Conservation (phyloP, 352 stramenopile genomes). For the Thraustotheca clavata region DNA sequence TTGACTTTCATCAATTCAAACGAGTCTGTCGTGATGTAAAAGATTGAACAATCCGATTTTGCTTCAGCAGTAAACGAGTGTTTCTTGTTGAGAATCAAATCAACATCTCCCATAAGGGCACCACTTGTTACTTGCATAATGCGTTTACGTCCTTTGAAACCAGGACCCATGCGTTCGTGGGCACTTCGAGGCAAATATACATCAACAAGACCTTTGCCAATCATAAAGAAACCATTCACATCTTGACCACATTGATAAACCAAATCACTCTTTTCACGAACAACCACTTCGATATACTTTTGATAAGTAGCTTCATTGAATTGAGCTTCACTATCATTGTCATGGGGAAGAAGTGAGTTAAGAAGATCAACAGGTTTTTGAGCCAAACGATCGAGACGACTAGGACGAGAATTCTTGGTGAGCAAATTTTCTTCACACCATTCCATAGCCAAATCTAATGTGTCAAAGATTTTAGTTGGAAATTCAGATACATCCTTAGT, state of each 20-base stretch:
- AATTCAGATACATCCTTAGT: slow-evolving; percentile 28
- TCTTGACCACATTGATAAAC: slow-evolving; percentile 55
- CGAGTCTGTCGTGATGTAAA: slow-evolving; percentile 69
- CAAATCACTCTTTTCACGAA: slow-evolving; percentile 52
- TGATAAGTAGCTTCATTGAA: slow-evolving; percentile 58
- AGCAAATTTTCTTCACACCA: slow-evolving; percentile 83
- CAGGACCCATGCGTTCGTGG: slow-evolving; percentile 66
- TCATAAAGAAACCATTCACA: slow-evolving; percentile 69
- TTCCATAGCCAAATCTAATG: slow-evolving; percentile 71
- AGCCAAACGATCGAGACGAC: slow-evolving; percentile 22
- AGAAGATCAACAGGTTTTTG: slow-evolving; percentile 46
- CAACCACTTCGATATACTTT: slow-evolving; percentile 51
- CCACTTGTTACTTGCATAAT: slow-evolving; percentile 75
- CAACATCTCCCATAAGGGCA: slow-evolving; percentile 64
- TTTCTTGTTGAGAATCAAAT: slow-evolving; percentile 72
- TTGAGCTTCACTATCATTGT: slow-evolving; percentile 19
- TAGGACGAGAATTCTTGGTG: slow-evolving; percentile 53
- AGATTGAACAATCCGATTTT: slow-evolving; percentile 56
- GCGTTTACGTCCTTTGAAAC: slow-evolving; percentile 67
- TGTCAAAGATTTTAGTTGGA: slow-evolving; percentile 73
- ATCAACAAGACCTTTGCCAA: slow-evolving; percentile 77
- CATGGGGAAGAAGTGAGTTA: slow-evolving; percentile 48
- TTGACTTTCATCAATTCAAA: slow-evolving; percentile 58
- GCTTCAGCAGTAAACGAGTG: slow-evolving; percentile 76
- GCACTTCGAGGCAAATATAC: slow-evolving; percentile 76